These are phyloP conservation scores for Pleurotus eryngii DNA, from an alignment of 768 basidiomycete species.

Conservation along the genomic window DNA sequence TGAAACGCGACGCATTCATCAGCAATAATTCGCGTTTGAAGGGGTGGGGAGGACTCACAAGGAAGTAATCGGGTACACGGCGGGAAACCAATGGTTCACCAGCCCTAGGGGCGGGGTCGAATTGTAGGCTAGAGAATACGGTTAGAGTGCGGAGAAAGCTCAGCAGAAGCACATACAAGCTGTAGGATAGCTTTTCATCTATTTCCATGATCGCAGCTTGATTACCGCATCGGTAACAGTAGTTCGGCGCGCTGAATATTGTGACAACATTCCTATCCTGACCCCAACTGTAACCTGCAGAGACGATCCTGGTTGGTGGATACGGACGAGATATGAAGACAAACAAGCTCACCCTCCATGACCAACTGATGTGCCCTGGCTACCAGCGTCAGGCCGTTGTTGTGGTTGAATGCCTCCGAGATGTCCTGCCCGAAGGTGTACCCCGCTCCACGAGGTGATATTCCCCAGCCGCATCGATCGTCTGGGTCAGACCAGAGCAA, in stretches of 20 bases:
- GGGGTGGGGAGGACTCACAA: conserved; percentile 47
- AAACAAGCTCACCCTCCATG: conserved; percentile 85
- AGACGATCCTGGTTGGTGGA: neutral
- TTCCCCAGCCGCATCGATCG: conserved; percentile 99
- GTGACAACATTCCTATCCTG: conserved; percentile 99
- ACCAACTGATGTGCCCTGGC: conserved; percentile 93
- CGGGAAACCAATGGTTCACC: conserved; percentile 97
- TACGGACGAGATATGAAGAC: neutral
- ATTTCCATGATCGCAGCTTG: conserved; percentile 99
- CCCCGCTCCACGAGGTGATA: conserved; percentile 96
- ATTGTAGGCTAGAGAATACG: conserved; percentile 77
- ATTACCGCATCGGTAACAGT: conserved; percentile 99
- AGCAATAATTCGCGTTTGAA: neutral
- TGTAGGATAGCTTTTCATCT: conserved; percentile 95
- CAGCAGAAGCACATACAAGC: conserved; percentile 59
- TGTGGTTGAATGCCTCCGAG: conserved; percentile 98
- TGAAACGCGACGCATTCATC: neutral
- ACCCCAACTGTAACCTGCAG: conserved; percentile 88
- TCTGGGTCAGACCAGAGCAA: conserved; percentile 99
- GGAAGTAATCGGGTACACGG: conserved; percentile 92
- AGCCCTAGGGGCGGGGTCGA: conserved; percentile 97
- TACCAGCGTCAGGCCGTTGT: conserved; percentile 95
- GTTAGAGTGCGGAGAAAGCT: conserved; percentile 8
- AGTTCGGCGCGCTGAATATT: conserved; percentile 99
- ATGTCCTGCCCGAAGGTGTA: conserved; percentile 99